Percentiles rank a stretch among this genome's conserved stretches.
Evolutionary conservation across 23 red algal species (phyloP).

Genomic region (Gracilaria gracilis): DNA sequence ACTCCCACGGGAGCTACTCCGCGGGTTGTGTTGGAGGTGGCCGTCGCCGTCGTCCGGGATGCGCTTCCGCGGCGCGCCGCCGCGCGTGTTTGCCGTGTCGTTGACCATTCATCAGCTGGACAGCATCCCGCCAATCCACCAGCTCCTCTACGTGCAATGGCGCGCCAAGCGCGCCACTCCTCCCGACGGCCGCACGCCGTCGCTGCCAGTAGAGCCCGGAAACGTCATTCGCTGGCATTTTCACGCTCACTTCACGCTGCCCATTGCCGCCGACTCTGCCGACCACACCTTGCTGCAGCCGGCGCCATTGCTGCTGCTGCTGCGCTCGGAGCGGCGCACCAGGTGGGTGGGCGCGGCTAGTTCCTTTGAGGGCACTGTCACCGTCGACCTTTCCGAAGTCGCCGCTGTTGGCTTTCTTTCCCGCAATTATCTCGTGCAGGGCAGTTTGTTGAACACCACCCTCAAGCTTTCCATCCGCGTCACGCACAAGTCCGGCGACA

Average conservation of each 20-base stretch:
- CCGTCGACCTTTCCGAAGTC: constrained; percentile 59
- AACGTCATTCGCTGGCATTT: constrained; percentile 45
- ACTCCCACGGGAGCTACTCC: too few species aligned
- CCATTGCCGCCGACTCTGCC: constrained; percentile 17
- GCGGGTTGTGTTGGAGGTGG: too few species aligned
- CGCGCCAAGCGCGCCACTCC: constrained; percentile 41
- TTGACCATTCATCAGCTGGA: constrained; percentile 58
- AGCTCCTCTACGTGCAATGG: constrained; percentile 66
- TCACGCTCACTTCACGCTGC: constrained; percentile 30
- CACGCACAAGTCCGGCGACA: constrained; percentile 47
- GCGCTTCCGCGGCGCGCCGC: constrained; percentile 32
- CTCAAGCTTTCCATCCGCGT: constrained; percentile 69
- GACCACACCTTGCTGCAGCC: constrained; percentile 46
- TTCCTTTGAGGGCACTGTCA: constrained; percentile 51
- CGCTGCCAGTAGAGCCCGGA: constrained; percentile 45
- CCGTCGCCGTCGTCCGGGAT: background rate
- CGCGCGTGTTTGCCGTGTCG: constrained; percentile 51
- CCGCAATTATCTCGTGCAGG: constrained; percentile 63
- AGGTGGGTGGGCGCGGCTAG: constrained; percentile 33
- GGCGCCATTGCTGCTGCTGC: constrained; percentile 28
- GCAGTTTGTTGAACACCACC: constrained; percentile 64
- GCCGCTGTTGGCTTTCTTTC: constrained; percentile 66
- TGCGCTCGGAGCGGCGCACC: constrained; percentile 47
- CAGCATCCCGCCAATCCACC: constrained; percentile 51
- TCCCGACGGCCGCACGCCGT: constrained; percentile 48